Conservation (phyloP, 1,284 basidiomycete species). For the Trichosporon coremiiforme region DNA sequence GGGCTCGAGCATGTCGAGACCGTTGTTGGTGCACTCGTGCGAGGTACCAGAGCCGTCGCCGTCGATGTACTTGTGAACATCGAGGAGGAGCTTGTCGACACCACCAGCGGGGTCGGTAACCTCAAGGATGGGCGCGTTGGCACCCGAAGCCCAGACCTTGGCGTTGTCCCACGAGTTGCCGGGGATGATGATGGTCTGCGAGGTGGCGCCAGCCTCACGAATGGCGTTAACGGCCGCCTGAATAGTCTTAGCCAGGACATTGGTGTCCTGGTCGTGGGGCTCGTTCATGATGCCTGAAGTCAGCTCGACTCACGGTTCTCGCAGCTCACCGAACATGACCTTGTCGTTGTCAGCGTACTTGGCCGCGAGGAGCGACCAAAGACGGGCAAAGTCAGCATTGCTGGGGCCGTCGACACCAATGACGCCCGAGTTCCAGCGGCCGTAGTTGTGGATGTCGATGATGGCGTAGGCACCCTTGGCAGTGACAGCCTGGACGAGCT, state of each 20-base stretch:
- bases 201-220: constrained; percentile 51
- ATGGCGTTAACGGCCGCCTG: constrained; percentile 54
- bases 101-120: constrained; percentile 63
- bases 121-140: constrained; percentile 54
- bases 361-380: constrained; percentile 63
- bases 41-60: constrained; percentile 64
- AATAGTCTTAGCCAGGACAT: constrained; percentile 39
- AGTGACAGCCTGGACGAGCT: constrained; percentile 60
- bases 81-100: constrained; percentile 62
- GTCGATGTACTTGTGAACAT: constrained; percentile 68
- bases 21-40: constrained; percentile 59
- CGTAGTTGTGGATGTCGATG: constrained; percentile 60
- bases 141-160: constrained; percentile 52
- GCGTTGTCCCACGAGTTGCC: constrained; percentile 49
- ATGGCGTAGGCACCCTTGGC: constrained; percentile 61
- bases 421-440: constrained; percentile 54
- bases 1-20: constrained; percentile 59
- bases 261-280: constrained; percentile 52
- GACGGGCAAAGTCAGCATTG: constrained; percentile 61
- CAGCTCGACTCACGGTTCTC: too few species aligned
- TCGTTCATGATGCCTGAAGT: constrained; percentile 49
- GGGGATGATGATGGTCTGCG: constrained; percentile 50
- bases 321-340: constrained; percentile 58
- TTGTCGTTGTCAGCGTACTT: constrained; percentile 61
- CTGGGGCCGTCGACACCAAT: constrained; percentile 64